A percentile compares a stretch with the other conserved stretches of the same genome.
Conservation (phyloP, 306 rosid genomes). For the Cicer chorassanicum region DNA sequence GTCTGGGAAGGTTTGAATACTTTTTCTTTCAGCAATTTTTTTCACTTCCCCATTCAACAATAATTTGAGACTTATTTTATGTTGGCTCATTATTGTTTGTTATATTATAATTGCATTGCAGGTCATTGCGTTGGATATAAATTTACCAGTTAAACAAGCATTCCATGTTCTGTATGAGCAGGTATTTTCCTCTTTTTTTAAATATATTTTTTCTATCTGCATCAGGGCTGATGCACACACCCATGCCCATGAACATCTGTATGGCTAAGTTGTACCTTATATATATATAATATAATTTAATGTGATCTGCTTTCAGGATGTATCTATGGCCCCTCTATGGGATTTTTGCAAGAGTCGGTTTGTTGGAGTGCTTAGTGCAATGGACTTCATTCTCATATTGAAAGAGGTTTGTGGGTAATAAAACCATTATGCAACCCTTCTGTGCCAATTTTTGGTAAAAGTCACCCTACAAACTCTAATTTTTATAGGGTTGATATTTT, state of each 20-base stretch:
- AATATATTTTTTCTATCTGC: background rate
- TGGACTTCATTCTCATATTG: slow-evolving; percentile 84
- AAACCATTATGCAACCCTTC: slow-evolving; percentile 38
- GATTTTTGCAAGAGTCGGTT: slow-evolving; percentile 63
- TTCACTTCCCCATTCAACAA: slow-evolving; percentile 1
- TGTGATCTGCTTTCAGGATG: slow-evolving; percentile 59
- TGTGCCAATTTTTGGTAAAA: slow-evolving; percentile 41
- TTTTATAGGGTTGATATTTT: slow-evolving; percentile 22
- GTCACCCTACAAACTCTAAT: background rate
- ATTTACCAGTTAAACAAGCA: slow-evolving; percentile 85
- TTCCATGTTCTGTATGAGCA: slow-evolving; percentile 81
- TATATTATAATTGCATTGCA: slow-evolving; percentile 46
- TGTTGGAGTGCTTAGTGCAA: slow-evolving; percentile 78
- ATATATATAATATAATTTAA: slow-evolving; percentile 12
- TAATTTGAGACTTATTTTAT: slow-evolving; percentile 35
- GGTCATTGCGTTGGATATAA: slow-evolving; percentile 77
- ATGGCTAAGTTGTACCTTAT: slow-evolving; percentile 37
- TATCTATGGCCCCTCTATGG: slow-evolving; percentile 82
- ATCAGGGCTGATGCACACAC: background rate
- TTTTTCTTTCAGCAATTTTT: slow-evolving; percentile 45
- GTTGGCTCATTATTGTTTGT: slow-evolving; percentile 40
- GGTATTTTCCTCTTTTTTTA: slow-evolving; percentile 51
- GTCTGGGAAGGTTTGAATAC: slow-evolving; percentile 88
- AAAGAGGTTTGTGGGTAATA: slow-evolving; percentile 68
- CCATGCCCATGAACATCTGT: slow-evolving; percentile 19